Evolutionary conservation across 441 rosid species (phyloP).

Genomic region (Flueggea neowawraea): DNA sequence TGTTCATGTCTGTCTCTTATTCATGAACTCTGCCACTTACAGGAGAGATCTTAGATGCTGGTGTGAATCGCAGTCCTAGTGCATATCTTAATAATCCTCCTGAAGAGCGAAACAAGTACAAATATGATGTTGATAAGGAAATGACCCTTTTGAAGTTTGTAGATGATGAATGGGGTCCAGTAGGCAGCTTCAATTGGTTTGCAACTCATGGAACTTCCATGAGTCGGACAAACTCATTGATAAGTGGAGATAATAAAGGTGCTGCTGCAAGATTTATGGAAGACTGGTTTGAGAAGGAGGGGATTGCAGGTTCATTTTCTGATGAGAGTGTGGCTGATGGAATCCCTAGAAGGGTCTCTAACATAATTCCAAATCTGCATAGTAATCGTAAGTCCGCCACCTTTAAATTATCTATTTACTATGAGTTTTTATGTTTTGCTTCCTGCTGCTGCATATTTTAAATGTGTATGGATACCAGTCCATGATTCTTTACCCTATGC

Average conservation of each 20-base stretch:
- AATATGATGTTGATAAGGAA: conserved; percentile 81
- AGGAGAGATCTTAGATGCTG: conserved; percentile 91
- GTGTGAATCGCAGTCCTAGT: conserved; percentile 93
- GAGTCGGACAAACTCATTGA: conserved; percentile 90
- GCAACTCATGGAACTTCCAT: conserved; percentile 98
- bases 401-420: not conserved
- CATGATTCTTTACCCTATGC: not conserved
- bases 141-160: conserved; percentile 97
- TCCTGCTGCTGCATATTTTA: not conserved
- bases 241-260: conserved; percentile 98
- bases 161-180: conserved; percentile 81
- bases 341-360: conserved; percentile 73
- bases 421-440: not conserved
- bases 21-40: conserved; percentile 6
- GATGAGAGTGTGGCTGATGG: conserved; percentile 32
- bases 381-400: conserved; percentile 46
- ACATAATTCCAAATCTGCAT: conserved; percentile 39
- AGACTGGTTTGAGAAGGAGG: conserved; percentile 72
- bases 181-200: conserved; percentile 96
- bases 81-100: conserved; percentile 86
- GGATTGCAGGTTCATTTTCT: not conserved
- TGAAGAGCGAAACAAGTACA: conserved; percentile 63
- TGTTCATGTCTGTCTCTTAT: no score
- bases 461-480: not conserved
- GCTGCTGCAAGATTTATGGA: conserved; percentile 94